These are phyloP conservation scores for Limnomonas spitsbergensis DNA, from an alignment of 139 green algal genomes.

Conservation along the genomic window DNA sequence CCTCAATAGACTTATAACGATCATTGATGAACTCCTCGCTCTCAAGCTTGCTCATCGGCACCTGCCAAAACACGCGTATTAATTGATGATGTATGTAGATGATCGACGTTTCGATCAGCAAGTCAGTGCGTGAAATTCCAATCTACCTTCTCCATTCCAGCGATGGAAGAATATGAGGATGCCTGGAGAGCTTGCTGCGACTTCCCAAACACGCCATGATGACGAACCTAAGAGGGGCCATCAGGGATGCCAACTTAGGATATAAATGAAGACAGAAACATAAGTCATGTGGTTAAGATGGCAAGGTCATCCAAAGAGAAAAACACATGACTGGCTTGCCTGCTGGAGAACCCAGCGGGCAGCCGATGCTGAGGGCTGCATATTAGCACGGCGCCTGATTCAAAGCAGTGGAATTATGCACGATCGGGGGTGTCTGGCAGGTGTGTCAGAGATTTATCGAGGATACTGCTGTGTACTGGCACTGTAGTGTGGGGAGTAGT, in stretches of 20 bases:
- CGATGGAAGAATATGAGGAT: constrained; percentile 24
- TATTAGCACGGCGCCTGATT: no score
- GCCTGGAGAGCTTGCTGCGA: not conserved
- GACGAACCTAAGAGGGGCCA: constrained; percentile 1
- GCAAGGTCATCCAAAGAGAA: no score
- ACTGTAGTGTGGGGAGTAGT: no score
- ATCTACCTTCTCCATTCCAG: constrained; percentile 38
- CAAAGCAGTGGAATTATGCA: no score
- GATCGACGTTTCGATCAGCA: not conserved
- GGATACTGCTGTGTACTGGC: no score
- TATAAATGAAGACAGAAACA: no score
- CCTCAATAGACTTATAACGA: constrained; percentile 83
- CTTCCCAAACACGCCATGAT: constrained; percentile 3
- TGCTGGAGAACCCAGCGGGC: not conserved
- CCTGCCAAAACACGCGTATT: constrained; percentile 55
- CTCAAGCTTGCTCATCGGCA: constrained; percentile 80
- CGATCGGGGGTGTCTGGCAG: no score
- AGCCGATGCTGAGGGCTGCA: not conserved
- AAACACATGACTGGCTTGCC: no score
- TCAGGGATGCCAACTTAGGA: no score
- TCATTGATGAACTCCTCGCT: constrained; percentile 75
- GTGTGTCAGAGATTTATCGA: no score
- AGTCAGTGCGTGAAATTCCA: not conserved
- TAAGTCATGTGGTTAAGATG: no score
- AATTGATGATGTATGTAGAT: no score